Evolutionary conservation across 2,329 filamentous ascomycete genomes (phyloP), one percentile per base, ranked within the genome.

Genomic region (Ophiobolus disseminans): DNA sequence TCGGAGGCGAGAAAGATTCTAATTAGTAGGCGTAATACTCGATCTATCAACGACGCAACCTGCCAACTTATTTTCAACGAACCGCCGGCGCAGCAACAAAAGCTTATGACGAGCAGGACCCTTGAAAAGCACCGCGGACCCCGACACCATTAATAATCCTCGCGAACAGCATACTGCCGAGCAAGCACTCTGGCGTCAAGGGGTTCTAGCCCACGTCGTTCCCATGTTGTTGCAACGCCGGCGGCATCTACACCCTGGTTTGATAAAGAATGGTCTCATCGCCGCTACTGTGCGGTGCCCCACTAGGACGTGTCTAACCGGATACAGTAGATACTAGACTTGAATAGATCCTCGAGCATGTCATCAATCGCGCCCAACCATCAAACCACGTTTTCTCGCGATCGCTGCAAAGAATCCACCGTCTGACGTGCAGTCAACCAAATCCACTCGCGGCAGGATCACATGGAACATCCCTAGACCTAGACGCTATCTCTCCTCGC

Each of bases 321-420:
- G 13, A 31, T 21, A 26, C 22, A n/a, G 26, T 14, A 22, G 32
- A 20, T 47, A 46, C 57, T 60, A 62, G 37, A 9, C 63, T 62
- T 36, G 17, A 57, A n/a, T n/a, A n/a, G n/a, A n/a, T n/a, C n/a
- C n/a, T n/a, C n/a, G n/a, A n/a, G n/a, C n/a, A 44, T 54, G 55
- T 61, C 62, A 60, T 62, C 39, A 50, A 57, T 55, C 53, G 49
- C 47, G 19, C 52, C 60, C 53, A 59, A 57, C 54, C 57, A 54
- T 60, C 57, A 46, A 42, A 40, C 40, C 61, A 62, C 58, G 55
- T 58, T 65, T 46, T 28, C 41, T 37, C 46, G 11, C 57, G 60
- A 64, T 66, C 63, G 48, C 40, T 40, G 50, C 41, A 43, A 39
- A 56, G 22, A 60, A 52, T 63, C 61, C 35, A 56, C 40, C 41